Evolutionary conservation across 1,284 basidiomycete genomes (phyloP), one percentile per base, ranked within the genome.

Genomic region (Papiliotrema nemorosa): DNA sequence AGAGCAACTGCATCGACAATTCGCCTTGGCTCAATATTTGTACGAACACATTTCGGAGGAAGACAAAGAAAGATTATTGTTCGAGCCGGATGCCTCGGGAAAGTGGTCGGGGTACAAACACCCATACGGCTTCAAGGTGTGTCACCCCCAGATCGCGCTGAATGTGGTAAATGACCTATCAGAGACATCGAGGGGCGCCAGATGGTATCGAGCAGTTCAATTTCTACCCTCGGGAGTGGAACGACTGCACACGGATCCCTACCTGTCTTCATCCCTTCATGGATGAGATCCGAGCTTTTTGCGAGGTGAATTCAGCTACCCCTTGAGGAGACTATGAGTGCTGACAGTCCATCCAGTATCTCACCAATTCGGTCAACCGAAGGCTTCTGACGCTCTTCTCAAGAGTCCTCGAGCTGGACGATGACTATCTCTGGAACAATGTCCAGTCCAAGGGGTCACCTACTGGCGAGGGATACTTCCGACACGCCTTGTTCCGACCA

Each of bases 151-250:
- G 5, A 16, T 36, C 35, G 6, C n/a, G n/a, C 5, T 6, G 35
- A 36, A 36, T n/a, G 5, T 36, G 21, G 10, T n/a, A n/a, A n/a
- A 16, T 36, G 35, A 36, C 35, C 21, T 16, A 5, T 10, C 46
- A 56, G 73, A 63, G 67, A 29, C 54, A 69, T 25, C 54, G 68
- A 36, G 73, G 69, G 3, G 58, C 68, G 18, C 60, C 64, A 34
- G 76, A 77, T 49, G 65, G 73, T 1, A 76, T 77, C 47, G 72
- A 73, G 50, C 75, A 76, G 51, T 69, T 77, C 57, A 77, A 77
- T 64, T 73, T 74, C 64, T 76, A 75, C 34, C 60, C 60, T 3
- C 59, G 64, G 31, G 55, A 64, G 33, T 76, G 60, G 63, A 44
- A 57, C n/a, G 52, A 67, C 39, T 16, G 49, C 38, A 37, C 38